Base-by-base conservation (phyloP, 2,329 filamentous ascomycete genomes). In the Zymoseptoria crescenta region DNA sequence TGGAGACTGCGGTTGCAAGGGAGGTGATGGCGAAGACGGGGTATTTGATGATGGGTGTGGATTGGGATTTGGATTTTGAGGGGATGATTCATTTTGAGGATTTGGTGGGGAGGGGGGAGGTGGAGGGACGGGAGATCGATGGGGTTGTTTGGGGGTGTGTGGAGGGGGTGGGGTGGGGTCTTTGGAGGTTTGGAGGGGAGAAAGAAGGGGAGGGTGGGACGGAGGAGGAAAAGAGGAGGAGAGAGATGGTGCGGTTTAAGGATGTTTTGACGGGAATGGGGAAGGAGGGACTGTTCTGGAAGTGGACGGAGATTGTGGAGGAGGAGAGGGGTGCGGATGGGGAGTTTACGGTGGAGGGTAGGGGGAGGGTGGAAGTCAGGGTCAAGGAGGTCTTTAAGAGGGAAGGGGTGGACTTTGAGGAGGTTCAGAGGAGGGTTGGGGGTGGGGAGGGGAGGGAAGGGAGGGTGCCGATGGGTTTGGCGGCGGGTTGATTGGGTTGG, bases 251-350 rank as follows among this genome's bases (percentile, higher is more conserved):
- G 62, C 81, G 82, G 2, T 95, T 96, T 72, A 86, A 89, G 67
- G 87, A 94, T 50, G 85, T 85, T 20, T 79, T 96, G 66, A 81
- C 83, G 1, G 81, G 81, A 2, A 80, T 94, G 74, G 91, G 88
- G 50, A 96, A 96, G 75, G 92, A 96, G 73, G 85, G 88, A 64
- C 74, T 96, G 56, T 96, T 96, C 76, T 96, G 89, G 76, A 84
- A 87, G 57, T 96, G 91, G 91, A 89, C 96, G 54, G 92, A 96
- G 77, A 82, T 95, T 70, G 86, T 96, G 54, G 91, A 96, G 75
- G 95, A 85, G 69, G 91, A 96, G 75, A 87, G 89, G 49, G 87
- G 85, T 41, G 82, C 83, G 65, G 88, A 91, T 0, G 89, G 87
- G 19, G 89, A 89, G 0, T 95, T 96, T 70, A 88, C 87, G 1